phyloP scores from a whole-genome alignment of 129 eudicot species.

The Daucus carota region DH1_v3.0 NC_030381.2:3073001-3073500 shows the following conservation, averaged over 20 bases:
- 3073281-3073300: not conserved
- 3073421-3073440: not conserved
- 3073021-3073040: slow-evolving; percentile 73
- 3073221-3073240: slow-evolving; percentile 83
- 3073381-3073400: too few species aligned
- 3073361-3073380: not conserved
- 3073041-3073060: not conserved
- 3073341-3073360: not conserved
- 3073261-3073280: slow-evolving; percentile 50
- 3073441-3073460: not conserved
- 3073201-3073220: slow-evolving; percentile 46
- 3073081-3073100: not conserved
- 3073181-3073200: not conserved
- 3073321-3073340: not conserved
- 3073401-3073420: not conserved
- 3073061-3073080: not conserved
- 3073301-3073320: not conserved
- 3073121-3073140: not conserved
- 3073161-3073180: not conserved
- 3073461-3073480: not conserved
- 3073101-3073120: not conserved
- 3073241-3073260: slow-evolving; percentile 90
- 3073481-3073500: not conserved
- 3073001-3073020: slow-evolving; percentile 35
- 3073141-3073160: not conserved